Percentiles rank a stretch among this genome's conserved stretches.
These are phyloP conservation scores for Cadophora sp. DNA, from an alignment of 2,329 filamentous ascomycete genomes.

Conservation along the genomic window DNA sequence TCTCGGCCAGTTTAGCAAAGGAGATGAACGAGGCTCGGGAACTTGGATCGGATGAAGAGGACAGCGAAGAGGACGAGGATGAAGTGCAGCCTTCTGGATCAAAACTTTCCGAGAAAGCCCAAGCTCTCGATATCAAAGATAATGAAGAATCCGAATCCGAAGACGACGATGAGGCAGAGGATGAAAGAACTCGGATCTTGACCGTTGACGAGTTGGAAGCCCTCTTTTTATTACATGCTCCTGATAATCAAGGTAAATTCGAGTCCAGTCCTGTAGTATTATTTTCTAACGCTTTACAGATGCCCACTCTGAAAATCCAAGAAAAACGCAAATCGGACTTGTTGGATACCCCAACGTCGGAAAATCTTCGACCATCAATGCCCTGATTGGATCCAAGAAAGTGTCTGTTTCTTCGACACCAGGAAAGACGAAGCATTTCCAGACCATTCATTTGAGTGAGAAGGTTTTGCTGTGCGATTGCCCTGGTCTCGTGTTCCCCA, in stretches of 20 bases:
- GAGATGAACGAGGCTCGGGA: constrained; percentile 80
- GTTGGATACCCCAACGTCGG: constrained; percentile 99
- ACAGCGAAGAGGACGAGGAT: constrained; percentile 34
- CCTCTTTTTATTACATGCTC: constrained; percentile 81
- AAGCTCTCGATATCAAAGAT: constrained; percentile 50
- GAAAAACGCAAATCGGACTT: constrained; percentile 87
- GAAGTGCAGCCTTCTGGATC: constrained; percentile 29
- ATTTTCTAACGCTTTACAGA: constrained; percentile 43
- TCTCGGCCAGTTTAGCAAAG: constrained; percentile 91
- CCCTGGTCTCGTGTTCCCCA: constrained; percentile 97
- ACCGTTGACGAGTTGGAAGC: constrained; percentile 92
- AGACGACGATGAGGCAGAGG: constrained; percentile 39
- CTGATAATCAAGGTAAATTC: constrained; percentile 60
- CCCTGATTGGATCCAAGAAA: constrained; percentile 97
- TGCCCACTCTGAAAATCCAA: constrained; percentile 54
- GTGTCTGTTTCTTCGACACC: constrained; percentile 97
- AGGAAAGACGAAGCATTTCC: constrained; percentile 99
- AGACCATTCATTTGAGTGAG: constrained; percentile 93
- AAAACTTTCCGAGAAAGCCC: constrained; percentile 45
- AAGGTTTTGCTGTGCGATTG: constrained; percentile 95
- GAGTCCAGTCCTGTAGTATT: constrained; percentile 19
- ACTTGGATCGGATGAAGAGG: constrained; percentile 55
- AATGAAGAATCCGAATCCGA: constrained; percentile 44
- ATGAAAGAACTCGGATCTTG: constrained; percentile 74
- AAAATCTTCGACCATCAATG: constrained; percentile 99